phyloP scores from a whole-genome alignment of 2,329 filamentous ascomycete species.

The Monosporascus sp. region DNA sequence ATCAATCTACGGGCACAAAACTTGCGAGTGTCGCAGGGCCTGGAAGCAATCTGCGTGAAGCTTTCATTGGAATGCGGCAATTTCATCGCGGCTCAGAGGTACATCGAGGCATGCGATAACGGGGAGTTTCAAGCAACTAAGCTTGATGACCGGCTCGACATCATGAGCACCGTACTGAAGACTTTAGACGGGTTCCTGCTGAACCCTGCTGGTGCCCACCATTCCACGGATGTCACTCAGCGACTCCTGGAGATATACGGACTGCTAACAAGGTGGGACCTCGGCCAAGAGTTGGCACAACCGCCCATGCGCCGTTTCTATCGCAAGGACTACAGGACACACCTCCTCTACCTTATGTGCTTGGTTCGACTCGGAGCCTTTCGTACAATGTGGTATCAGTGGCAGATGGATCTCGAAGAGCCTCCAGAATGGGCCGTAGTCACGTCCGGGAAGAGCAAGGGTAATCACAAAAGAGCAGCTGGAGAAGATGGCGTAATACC shows the following conservation, averaged over 20 bases:
- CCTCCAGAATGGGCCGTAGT: not conserved
- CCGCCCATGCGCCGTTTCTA: slow-evolving; percentile 8
- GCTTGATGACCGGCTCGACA: not conserved
- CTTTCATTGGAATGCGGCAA: slow-evolving; percentile 19
- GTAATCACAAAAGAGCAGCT: not conserved
- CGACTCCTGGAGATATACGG: slow-evolving; percentile 14
- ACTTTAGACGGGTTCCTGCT: not conserved
- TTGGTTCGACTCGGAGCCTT: slow-evolving; percentile 24
- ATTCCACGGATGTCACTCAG: not conserved
- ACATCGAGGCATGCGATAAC: slow-evolving; percentile 4
- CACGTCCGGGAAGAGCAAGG: not conserved
- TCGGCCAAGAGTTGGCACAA: slow-evolving; percentile 4
- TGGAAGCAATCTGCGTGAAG: slow-evolving; percentile 23
- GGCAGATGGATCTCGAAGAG: slow-evolving; percentile 1
- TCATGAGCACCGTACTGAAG: not conserved
- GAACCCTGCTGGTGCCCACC: not conserved
- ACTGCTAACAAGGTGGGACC: slow-evolving; percentile 19
- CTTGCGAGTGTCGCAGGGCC: slow-evolving; percentile 9
- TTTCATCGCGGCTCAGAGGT: slow-evolving; percentile 13
- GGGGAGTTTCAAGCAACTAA: not conserved
- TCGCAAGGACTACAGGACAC: not conserved
- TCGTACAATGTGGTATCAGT: slow-evolving; percentile 24
- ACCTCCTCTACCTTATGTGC: slow-evolving; percentile 12
- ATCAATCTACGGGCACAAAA: slow-evolving; percentile 20
- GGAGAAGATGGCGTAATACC: not conserved